Percentiles rank a stretch among this genome's conserved stretches.
Evolutionary conservation across 2,329 filamentous ascomycete species (phyloP).

Genomic region (Ascochyta koolunga): DNA sequence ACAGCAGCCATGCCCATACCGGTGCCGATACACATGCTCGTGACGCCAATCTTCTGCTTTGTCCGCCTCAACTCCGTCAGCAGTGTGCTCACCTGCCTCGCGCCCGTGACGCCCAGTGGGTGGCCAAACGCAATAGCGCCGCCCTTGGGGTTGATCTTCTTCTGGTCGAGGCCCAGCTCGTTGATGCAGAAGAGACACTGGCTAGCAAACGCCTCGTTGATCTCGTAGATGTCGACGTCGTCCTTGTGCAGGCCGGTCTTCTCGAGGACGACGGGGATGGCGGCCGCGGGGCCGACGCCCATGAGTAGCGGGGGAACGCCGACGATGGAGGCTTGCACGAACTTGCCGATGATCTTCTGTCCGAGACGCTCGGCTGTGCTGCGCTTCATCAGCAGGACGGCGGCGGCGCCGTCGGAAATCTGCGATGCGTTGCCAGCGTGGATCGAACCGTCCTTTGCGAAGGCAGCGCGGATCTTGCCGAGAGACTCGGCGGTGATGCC

Average conservation of each 20-base stretch:
- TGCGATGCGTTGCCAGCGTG: constrained; percentile 96
- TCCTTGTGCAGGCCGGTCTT: constrained; percentile 82
- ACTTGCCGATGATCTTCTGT: constrained; percentile 91
- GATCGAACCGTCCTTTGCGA: constrained; percentile 89
- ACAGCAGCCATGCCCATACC: constrained; percentile 97
- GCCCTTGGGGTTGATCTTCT: constrained; percentile 97
- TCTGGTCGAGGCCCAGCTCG: constrained; percentile 78
- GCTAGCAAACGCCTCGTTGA: constrained; percentile 97
- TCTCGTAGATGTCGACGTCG: constrained; percentile 96
- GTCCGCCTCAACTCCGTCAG: constrained; percentile 88
- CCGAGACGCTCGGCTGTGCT: constrained; percentile 86
- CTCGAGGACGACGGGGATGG: constrained; percentile 88
- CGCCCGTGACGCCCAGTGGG: constrained; percentile 91
- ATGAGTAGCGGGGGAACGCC: constrained; percentile 93
- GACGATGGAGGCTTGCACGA: constrained; percentile 81
- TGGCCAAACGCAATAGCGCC: constrained; percentile 96
- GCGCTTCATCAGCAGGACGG: constrained; percentile 94
- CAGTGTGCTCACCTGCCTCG: constrained; percentile 89
- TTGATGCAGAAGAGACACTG: constrained; percentile 95
- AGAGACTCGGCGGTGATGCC: constrained; percentile 88
- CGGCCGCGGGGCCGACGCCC: constrained; percentile 94
- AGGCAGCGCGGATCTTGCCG: constrained; percentile 88
- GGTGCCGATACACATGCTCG: constrained; percentile 95
- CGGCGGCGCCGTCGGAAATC: constrained; percentile 91
- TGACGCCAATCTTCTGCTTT: constrained; percentile 84